Evolutionary conservation across 768 basidiomycete species (phyloP), one percentile per base, ranked within the genome.

Genomic region (Fibroporia radiculosa): DNA sequence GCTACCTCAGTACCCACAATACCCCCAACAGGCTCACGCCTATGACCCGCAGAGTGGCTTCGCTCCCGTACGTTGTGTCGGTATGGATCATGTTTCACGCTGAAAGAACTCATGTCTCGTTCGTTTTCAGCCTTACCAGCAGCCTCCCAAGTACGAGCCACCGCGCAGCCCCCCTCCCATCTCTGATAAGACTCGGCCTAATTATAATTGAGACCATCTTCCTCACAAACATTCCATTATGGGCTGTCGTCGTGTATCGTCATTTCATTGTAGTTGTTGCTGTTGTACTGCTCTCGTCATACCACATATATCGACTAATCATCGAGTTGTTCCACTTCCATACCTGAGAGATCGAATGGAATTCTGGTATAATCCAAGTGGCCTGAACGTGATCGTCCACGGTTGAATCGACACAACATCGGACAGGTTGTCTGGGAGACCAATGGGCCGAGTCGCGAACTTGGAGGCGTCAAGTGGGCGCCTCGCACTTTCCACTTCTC

Each of bases 1-100:
- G 18, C n/a, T 20, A 25, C 12, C 10, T 22, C 51, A 55, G 37
- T 52, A 51, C 26, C 54, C 53, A 6, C 47, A 45, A 5, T 35
- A 32, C 8, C n/a, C 48, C 6, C 42, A 40, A 14, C 12, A 14
- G 6, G 28, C 18, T 11, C 22, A 44, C 23, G 46, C 40, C 1
- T 47, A 50, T 33, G 32, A 49, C n/a, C 40, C 38, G 13, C 50
- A 46, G 32, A 44, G 27, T 32, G 49, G 49, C 1, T 49, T 51
- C 19, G 26, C 50, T 22, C 47, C 48, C 35, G 53, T 54, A 4
- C 20, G 53, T 49, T 27, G 13, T 38, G 12, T 23, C 28, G 22
- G 7, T 16, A 19, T n/a, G n/a, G n/a, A n/a, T n/a, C n/a, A 6
- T 25, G 41, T 33, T 22, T 34, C 7, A 10, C 27, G 41, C 26